Evolutionary conservation across 345 rosid genomes (phyloP).

Genomic region (Boechera retrofracta): DNA sequence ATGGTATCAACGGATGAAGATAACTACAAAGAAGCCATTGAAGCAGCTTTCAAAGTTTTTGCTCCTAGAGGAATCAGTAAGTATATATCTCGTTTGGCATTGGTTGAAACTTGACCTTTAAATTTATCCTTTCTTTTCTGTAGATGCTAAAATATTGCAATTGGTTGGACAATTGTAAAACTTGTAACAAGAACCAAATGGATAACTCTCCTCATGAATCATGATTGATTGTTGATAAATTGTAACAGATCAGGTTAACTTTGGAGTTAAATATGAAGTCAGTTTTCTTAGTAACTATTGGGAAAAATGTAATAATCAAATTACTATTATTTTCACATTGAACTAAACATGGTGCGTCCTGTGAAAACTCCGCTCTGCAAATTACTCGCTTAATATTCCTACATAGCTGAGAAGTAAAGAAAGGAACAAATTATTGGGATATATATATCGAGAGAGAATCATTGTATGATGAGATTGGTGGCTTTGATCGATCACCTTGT

Average conservation of each 20-base stretch:
- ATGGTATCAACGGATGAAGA: conserved; percentile 82
- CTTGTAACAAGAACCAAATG: not conserved
- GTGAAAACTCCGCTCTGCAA: too few relatives aligned
- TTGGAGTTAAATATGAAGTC: conserved; percentile 7
- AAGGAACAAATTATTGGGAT: too few relatives aligned
- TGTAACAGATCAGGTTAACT: not conserved
- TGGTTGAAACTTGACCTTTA: conserved; percentile 13
- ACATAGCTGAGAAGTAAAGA: too few relatives aligned
- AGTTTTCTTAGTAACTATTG: not conserved
- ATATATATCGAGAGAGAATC: too few relatives aligned
- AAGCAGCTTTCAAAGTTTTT: conserved; percentile 85
- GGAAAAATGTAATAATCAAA: too few relatives aligned
- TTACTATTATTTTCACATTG: not conserved
- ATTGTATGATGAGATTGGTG: not conserved
- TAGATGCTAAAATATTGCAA: not conserved
- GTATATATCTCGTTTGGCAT: conserved; percentile 41
- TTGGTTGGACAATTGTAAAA: not conserved
- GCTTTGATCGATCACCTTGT: conserved; percentile 43
- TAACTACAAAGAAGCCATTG: conserved; percentile 88
- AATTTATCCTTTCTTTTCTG: conserved; percentile 6
- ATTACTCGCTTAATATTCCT: too few relatives aligned
- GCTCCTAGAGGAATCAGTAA: conserved; percentile 88
- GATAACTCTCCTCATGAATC: conserved; percentile 8
- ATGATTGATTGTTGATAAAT: not conserved
- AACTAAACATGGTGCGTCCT: not conserved